Evolutionary conservation across 208 protist species (phyloP).

Genomic region (Crithidia mellificae): DNA sequence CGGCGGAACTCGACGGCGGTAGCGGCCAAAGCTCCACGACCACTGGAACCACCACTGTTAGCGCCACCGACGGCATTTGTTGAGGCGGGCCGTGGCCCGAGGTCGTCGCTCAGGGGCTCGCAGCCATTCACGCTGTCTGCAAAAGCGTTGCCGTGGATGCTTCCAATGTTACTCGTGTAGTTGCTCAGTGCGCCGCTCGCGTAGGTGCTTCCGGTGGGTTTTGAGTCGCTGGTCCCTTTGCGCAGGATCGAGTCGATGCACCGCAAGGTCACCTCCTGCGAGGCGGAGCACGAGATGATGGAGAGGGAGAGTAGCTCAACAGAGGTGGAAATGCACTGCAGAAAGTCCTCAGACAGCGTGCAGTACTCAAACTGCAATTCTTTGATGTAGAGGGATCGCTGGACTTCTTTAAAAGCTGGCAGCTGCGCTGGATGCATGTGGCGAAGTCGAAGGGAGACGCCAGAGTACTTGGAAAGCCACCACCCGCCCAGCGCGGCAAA

Average conservation of each 20-base stretch:
- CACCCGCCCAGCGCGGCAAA: constrained; percentile 44
- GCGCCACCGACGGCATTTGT: background rate
- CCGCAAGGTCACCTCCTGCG: constrained; percentile 52
- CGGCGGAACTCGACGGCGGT: background rate
- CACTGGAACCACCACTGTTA: background rate
- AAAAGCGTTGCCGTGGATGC: constrained; percentile 6
- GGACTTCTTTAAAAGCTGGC: constrained; percentile 49
- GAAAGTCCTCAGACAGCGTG: constrained; percentile 50
- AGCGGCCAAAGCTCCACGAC: background rate
- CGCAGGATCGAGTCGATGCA: constrained; percentile 77
- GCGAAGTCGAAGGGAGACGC: constrained; percentile 57
- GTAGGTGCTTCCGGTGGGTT: background rate
- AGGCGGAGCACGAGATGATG: constrained; percentile 50
- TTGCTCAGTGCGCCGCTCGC: no score
- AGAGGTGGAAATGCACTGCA: constrained; percentile 72
- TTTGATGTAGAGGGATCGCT: constrained; percentile 42
- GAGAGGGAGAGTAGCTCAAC: constrained; percentile 51
- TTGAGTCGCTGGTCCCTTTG: constrained; percentile 24
- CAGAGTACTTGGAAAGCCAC: constrained; percentile 79
- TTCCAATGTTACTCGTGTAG: no score
- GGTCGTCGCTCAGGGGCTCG: background rate
- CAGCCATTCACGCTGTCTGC: background rate
- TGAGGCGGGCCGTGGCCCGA: background rate
- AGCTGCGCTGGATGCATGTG: constrained; percentile 55
- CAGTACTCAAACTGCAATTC: constrained; percentile 55